phyloP scores from a whole-genome alignment of 2,329 filamentous ascomycete genomes.

The Ascochyta lentis region DNA sequence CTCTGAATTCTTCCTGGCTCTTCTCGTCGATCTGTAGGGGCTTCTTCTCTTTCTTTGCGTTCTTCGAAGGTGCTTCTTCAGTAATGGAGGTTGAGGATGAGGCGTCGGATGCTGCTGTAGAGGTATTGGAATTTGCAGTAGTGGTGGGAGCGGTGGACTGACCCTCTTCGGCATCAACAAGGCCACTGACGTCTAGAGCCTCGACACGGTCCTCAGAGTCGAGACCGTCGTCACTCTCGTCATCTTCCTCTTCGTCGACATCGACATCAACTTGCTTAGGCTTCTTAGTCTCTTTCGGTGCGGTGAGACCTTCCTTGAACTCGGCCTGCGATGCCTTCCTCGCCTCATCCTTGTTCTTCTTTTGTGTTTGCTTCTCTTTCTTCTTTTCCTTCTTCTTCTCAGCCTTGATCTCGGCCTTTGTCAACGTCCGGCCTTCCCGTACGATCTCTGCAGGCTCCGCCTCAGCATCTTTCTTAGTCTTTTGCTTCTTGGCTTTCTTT shows the following conservation, averaged over 20 bases:
- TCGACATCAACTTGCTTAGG: conserved; percentile 34
- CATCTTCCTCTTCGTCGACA: conserved; percentile 34
- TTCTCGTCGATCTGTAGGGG: conserved; percentile 44
- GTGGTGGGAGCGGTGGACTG: conserved; percentile 44
- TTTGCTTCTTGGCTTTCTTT: conserved; percentile 54
- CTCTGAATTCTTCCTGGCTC: conserved; percentile 76
- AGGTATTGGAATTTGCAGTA: conserved; percentile 45
- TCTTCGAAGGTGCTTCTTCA: conserved; percentile 31
- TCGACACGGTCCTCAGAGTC: conserved; percentile 43
- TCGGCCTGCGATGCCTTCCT: conserved; percentile 41
- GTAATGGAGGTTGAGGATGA: conserved; percentile 58
- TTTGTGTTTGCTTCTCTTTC: conserved; percentile 53
- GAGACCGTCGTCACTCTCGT: conserved; percentile 29
- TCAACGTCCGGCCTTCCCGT: conserved; percentile 48
- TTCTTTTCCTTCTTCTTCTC: conserved; percentile 56
- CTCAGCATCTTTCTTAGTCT: conserved; percentile 47
- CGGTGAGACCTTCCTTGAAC: conserved; percentile 35
- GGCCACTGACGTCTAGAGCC: conserved; percentile 45
- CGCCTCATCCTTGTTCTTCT: conserved; percentile 46
- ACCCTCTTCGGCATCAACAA: conserved; percentile 42
- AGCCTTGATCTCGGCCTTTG: conserved; percentile 50
- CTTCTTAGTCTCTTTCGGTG: conserved; percentile 33
- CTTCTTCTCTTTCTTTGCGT: conserved; percentile 42
- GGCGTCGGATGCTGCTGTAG: conserved; percentile 51
- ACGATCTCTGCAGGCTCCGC: conserved; percentile 24